Base-by-base conservation (phyloP, 1,284 basidiomycete species). In the Apiotrichum gamsii region DNA sequence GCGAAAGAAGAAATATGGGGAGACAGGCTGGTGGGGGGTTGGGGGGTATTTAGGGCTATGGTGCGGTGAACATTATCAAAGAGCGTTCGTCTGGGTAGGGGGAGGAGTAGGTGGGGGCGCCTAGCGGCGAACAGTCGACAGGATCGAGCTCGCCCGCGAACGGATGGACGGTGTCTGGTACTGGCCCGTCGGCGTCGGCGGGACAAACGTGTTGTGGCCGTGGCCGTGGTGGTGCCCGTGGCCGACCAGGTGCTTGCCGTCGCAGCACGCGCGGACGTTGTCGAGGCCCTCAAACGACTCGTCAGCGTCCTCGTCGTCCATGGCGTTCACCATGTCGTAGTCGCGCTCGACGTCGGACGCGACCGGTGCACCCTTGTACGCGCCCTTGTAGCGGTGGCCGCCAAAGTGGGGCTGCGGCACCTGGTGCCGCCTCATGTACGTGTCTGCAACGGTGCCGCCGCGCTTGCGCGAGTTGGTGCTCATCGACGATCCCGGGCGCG, bases 211-310 rank as follows among this genome's bases (percentile, higher is more conserved):
- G 47, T 80, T 77, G 43, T 79, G 77, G 38, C 81, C 79, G 47
- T 82, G 79, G 48, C 80, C 77, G 45, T 80, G 77, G 42, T 74
- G 70, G 23, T 79, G 60, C 39, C 61, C 54, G 16, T 85, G 86
- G 14, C 76, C 74, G 21, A 80, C 75, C 42, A 78, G 75, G 71
- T 98, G 94, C 78, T 80, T 60, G 21, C 94, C 94, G 68, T 93
- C 89, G 63, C 91, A 96, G 70, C 91, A 96, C 2, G 90, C 90
- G 28, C 90, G 80, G 21, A 94, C 90, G 61, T 95, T 94, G 72
- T 96, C 93, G 38, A 98, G 67, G 0, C 91, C 94, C 61, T 97
- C 93, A 65, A 83, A 98, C 2, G 81, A 87, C 41, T 84, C 83
- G 56, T 90, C 87, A 9, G 82, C 84, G 60, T 83, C 75, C 18